A percentile compares a stretch with the other conserved stretches of the same genome.
phyloP scores from a whole-genome alignment of 2,329 filamentous ascomycete genomes.

The Claviceps quebecensis region DNA sequence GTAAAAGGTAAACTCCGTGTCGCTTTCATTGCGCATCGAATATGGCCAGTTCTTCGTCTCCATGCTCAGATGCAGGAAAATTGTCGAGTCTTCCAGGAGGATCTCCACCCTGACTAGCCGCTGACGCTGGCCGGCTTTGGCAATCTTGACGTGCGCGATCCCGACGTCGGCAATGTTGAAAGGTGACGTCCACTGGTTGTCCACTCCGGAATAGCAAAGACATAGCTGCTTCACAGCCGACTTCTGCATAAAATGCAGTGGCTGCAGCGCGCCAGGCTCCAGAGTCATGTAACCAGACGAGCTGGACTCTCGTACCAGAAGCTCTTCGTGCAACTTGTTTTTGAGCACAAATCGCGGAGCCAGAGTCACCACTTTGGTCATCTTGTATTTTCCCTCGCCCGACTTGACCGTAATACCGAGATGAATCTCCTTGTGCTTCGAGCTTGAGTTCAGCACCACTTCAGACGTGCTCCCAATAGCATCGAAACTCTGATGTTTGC shows the following conservation, averaged over 20 bases:
- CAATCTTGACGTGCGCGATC: slow-evolving; percentile 83
- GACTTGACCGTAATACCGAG: slow-evolving; percentile 78
- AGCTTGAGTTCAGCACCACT: slow-evolving; percentile 63
- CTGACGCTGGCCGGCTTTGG: slow-evolving; percentile 80
- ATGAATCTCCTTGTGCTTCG: slow-evolving; percentile 69
- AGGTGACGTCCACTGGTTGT: slow-evolving; percentile 94
- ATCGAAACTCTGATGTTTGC: slow-evolving; percentile 94
- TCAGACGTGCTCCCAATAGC: slow-evolving; percentile 89
- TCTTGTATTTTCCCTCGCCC: slow-evolving; percentile 92
- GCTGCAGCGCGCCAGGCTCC: slow-evolving; percentile 63
- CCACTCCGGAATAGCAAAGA: slow-evolving; percentile 82
- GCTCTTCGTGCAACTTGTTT: slow-evolving; percentile 79
- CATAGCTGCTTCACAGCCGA: slow-evolving; percentile 76
- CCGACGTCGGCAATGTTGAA: slow-evolving; percentile 96
- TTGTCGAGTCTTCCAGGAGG: slow-evolving; percentile 80
- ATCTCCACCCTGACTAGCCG: slow-evolving; percentile 77
- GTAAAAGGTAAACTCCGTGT: slow-evolving; percentile 91
- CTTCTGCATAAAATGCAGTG: slow-evolving; percentile 81
- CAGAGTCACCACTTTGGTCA: slow-evolving; percentile 90
- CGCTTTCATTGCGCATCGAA: slow-evolving; percentile 96
- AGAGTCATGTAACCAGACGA: slow-evolving; percentile 75
- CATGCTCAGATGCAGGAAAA: slow-evolving; percentile 80
- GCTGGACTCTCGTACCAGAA: slow-evolving; percentile 82
- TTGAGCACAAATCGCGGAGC: slow-evolving; percentile 87
- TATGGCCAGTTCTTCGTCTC: slow-evolving; percentile 97